Percentiles rank a stretch among this genome's conserved stretches.
phyloP scores from a whole-genome alignment of 2,329 filamentous ascomycete genomes.

The Byssoonygena ceratinophila region DNA sequence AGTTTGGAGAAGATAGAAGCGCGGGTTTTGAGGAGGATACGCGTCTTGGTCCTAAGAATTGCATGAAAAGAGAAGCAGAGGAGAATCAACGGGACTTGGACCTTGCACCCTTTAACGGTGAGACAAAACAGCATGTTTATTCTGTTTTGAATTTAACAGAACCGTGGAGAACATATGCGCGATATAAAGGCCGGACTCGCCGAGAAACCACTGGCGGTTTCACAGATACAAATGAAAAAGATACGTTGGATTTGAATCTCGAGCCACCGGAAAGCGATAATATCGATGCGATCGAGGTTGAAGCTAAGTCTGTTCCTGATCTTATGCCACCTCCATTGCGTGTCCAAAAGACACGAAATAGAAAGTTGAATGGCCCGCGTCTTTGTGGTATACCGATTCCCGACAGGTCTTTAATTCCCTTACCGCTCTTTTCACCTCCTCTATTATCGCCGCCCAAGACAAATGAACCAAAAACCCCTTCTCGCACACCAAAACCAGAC shows the following conservation, averaged over 20 bases:
- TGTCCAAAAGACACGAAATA: conserved; percentile 19
- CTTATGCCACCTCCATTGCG: conserved; percentile 24
- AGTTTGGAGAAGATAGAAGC: neutral
- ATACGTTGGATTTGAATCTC: neutral
- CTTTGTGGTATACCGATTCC: conserved; percentile 4
- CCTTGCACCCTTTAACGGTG: neutral
- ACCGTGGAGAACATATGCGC: conserved; percentile 8
- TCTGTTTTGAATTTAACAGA: conserved; percentile 6
- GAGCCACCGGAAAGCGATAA: neutral
- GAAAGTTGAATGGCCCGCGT: conserved; percentile 4
- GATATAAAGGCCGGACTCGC: neutral
- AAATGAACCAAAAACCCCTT: neutral
- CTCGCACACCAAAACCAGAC: neutral
- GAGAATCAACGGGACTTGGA: neutral
- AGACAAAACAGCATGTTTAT: neutral
- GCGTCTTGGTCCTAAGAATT: neutral
- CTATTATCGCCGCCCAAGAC: neutral
- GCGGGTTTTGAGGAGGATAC: neutral
- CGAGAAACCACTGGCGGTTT: neutral
- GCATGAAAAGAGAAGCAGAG: neutral
- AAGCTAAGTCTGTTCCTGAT: neutral
- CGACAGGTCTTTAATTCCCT: conserved; percentile 2
- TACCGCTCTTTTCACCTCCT: conserved; percentile 8
- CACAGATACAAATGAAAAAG: neutral
- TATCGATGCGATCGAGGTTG: neutral